Percentiles rank a stretch among this genome's conserved stretches.
Conservation (phyloP, 2,329 filamentous ascomycete genomes). For the Cordyceps cicadae region DNA sequence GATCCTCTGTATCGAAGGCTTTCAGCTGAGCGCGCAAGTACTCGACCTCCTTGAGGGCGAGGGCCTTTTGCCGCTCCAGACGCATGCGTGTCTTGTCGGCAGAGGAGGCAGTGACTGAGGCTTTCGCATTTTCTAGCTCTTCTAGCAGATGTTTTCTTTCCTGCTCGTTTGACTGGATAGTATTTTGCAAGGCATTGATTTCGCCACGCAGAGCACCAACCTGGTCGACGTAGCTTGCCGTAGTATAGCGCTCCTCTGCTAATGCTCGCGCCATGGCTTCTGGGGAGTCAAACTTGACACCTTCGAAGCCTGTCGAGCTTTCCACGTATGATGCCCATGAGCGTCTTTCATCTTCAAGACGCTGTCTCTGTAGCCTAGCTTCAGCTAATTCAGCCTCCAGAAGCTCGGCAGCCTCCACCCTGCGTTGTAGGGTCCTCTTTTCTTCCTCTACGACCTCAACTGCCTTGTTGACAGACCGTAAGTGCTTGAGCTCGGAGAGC, state of each 20-base stretch:
- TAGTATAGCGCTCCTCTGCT: conserved; percentile 72
- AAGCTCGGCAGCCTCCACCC: conserved; percentile 64
- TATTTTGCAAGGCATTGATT: conserved; percentile 65
- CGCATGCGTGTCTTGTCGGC: conserved; percentile 63
- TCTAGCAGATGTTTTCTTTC: conserved; percentile 57
- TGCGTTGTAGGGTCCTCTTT: conserved; percentile 73
- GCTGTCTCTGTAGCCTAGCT: conserved; percentile 70
- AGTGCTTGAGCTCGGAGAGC: conserved; percentile 66
- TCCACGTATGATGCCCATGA: conserved; percentile 84
- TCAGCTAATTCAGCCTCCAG: conserved; percentile 72
- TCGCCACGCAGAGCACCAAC: conserved; percentile 74
- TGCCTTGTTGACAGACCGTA: conserved; percentile 75
- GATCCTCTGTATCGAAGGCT: conserved; percentile 79
- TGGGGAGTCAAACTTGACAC: conserved; percentile 76
- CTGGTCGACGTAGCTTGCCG: conserved; percentile 69
- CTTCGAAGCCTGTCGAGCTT: conserved; percentile 51
- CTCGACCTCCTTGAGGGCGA: conserved; percentile 88
- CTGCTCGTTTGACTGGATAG: conserved; percentile 61
- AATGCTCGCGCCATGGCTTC: conserved; percentile 80
- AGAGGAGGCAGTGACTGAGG: conserved; percentile 35
- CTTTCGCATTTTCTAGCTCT: conserved; percentile 64
- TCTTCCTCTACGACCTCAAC: conserved; percentile 93
- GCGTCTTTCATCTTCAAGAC: conserved; percentile 78
- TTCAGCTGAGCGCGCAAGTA: conserved; percentile 89
- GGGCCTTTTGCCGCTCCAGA: conserved; percentile 73